These are phyloP conservation scores for Pholiota adiposa DNA, from an alignment of 1,284 basidiomycete genomes.

Conservation along the genomic window DNA sequence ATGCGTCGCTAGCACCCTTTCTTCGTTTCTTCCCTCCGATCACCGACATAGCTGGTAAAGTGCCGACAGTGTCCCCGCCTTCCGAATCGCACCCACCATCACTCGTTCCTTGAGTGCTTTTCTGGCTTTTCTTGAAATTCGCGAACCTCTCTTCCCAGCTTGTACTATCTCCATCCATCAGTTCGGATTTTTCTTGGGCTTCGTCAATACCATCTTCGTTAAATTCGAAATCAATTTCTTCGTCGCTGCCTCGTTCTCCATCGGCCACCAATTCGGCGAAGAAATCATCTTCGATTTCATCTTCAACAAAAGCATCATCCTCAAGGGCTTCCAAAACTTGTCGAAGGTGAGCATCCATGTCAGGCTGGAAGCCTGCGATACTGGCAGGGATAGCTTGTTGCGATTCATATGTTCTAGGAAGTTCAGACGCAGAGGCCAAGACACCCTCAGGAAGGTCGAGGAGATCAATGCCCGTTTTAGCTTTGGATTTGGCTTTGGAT, in stretches of 20 bases:
- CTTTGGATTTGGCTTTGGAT: conserved; percentile 34
- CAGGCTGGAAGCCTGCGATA: conserved; percentile 89
- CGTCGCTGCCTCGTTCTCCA: conserved; percentile 67
- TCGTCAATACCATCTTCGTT: conserved; percentile 57
- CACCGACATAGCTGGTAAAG: conserved; percentile 73
- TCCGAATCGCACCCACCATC: conserved; percentile 69
- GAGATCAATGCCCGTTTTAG: conserved; percentile 44
- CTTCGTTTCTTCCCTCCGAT: conserved; percentile 72
- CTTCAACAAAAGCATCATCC: conserved; percentile 93
- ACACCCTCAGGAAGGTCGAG: conserved; percentile 71
- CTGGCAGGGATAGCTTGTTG: conserved; percentile 81
- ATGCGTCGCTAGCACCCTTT: conserved; percentile 81
- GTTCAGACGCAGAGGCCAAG: conserved; percentile 73
- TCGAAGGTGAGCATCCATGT: conserved; percentile 95
- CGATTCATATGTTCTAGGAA: conserved; percentile 77
- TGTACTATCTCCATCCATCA: conserved; percentile 28
- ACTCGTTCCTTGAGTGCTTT: conserved; percentile 36
- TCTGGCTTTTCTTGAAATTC: conserved; percentile 69
- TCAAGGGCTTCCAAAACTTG: conserved; percentile 95
- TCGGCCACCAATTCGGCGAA: conserved; percentile 74
- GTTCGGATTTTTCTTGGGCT: conserved; percentile 34
- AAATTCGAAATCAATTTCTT: conserved; percentile 71
- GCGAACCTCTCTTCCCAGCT: conserved; percentile 81
- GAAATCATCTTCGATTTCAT: conserved; percentile 71
- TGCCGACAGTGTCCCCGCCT: conserved; percentile 80